A percentile compares a stretch with the other conserved stretches of the same genome.
phyloP scores from a whole-genome alignment of 1,139 yeast species.

The Yamadazyma sp. region DNA sequence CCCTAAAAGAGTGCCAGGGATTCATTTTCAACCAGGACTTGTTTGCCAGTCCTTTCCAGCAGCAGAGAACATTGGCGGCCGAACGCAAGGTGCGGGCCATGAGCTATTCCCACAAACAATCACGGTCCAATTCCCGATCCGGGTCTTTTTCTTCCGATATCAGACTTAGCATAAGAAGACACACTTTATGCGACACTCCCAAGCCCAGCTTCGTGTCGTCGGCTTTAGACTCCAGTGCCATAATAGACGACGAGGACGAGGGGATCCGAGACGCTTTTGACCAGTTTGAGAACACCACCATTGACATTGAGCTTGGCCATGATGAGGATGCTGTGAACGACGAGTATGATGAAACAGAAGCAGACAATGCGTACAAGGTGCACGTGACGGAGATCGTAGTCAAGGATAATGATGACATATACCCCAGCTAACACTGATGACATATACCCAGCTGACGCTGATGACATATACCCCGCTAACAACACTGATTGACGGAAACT shows the following conservation, averaged over 20 bases:
- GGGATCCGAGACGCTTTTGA: slow-evolving; percentile 15
- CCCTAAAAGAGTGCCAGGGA: slow-evolving; percentile 68
- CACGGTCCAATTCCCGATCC: slow-evolving; percentile 8
- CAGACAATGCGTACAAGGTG: slow-evolving; percentile 39
- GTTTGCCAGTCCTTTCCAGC: slow-evolving; percentile 68
- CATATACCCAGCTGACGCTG: no score
- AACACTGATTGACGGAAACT: no score
- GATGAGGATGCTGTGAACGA: slow-evolving; percentile 17
- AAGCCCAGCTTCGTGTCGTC: slow-evolving; percentile 25
- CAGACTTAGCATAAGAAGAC: slow-evolving; percentile 22
- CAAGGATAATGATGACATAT: slow-evolving; percentile 38
- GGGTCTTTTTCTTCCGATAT: slow-evolving; percentile 4
- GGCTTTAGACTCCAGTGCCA: slow-evolving; percentile 16
- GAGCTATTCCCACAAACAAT: slow-evolving; percentile 19
- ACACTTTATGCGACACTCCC: slow-evolving; percentile 32
- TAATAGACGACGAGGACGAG: slow-evolving; percentile 18
- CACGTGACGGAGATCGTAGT: slow-evolving; percentile 55
- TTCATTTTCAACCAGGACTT: slow-evolving; percentile 73
- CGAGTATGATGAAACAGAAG: slow-evolving; percentile 25
- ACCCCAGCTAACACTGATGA: slow-evolving; percentile 17
- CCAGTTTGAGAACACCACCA: slow-evolving; percentile 19
- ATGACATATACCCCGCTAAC: no score
- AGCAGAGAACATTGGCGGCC: slow-evolving; percentile 46
- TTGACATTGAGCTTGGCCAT: slow-evolving; percentile 13
- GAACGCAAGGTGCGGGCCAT: slow-evolving; percentile 33